Percentiles rank a stretch among this genome's conserved stretches.
These are phyloP conservation scores for Phytophthora pinifolia DNA, from an alignment of 352 stramenopile species.

Conservation along the genomic window DNA sequence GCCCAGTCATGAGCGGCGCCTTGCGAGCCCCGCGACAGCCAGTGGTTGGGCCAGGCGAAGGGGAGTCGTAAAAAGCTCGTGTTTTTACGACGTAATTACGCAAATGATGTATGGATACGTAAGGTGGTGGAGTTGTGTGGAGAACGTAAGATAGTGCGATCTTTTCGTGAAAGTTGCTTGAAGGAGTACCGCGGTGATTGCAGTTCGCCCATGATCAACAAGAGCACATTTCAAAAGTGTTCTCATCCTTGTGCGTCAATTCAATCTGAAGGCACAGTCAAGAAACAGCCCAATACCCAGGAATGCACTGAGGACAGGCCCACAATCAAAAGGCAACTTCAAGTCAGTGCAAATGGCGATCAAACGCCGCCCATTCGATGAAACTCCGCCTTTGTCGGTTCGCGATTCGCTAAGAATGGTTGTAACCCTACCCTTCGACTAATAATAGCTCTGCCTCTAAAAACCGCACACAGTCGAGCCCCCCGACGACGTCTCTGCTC, in stretches of 20 bases:
- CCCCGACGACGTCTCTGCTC: conserved; percentile 12
- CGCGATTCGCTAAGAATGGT: conserved; percentile 16
- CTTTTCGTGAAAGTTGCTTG: too few species aligned
- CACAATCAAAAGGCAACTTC: too few species aligned
- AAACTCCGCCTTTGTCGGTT: background rate
- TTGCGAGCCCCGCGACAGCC: conserved; percentile 32
- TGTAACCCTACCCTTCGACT: conserved; percentile 21
- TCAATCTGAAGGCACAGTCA: background rate
- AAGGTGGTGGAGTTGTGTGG: background rate
- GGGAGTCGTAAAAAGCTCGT: conserved; percentile 13
- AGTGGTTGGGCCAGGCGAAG: conserved; percentile 26
- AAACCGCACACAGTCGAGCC: conserved; percentile 5
- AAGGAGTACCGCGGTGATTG: too few species aligned
- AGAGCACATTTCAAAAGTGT: background rate
- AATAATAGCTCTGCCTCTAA: conserved; percentile 12
- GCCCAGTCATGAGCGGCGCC: conserved; percentile 27
- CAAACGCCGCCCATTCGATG: conserved; percentile 4
- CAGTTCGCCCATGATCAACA: too few species aligned
- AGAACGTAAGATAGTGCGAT: background rate
- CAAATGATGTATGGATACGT: background rate
- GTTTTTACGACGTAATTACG: conserved; percentile 30
- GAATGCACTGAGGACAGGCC: background rate
- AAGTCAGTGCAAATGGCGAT: too few species aligned
- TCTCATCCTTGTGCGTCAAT: background rate
- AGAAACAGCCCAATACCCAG: background rate